These are phyloP conservation scores for Tolypocladium album DNA, from an alignment of 2,329 filamentous ascomycete species.

Conservation along the genomic window DNA sequence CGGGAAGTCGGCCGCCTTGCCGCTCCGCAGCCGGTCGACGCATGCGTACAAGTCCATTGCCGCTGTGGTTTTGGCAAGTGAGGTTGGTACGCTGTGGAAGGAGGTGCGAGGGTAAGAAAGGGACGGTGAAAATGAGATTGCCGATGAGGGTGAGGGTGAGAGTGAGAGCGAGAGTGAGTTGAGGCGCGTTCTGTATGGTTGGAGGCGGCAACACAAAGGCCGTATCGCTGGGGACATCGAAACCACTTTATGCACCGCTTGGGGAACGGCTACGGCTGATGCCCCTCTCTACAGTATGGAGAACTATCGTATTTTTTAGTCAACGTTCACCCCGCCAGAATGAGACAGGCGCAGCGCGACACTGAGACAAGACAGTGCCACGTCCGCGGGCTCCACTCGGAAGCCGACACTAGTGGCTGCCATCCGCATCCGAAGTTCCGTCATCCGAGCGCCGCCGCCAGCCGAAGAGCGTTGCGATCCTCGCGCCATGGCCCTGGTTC, in stretches of 20 bases:
- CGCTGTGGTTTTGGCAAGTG: not conserved
- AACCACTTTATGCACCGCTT: not conserved
- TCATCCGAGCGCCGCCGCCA: constrained; percentile 7
- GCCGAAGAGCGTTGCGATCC: not conserved
- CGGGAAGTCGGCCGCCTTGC: constrained; percentile 33
- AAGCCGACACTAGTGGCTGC: not conserved
- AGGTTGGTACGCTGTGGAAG: not conserved
- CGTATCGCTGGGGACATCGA: not conserved
- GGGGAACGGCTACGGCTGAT: not conserved
- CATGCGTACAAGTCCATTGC: constrained; percentile 27
- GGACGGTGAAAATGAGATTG: not conserved
- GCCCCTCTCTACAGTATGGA: not conserved
- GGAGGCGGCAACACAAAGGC: not conserved
- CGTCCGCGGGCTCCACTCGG: not conserved
- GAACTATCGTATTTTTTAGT: not conserved
- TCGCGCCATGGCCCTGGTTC: not conserved
- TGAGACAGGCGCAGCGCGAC: not conserved
- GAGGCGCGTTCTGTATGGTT: not conserved
- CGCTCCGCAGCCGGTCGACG: constrained; percentile 29
- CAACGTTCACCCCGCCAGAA: not conserved
- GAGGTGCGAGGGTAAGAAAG: not conserved
- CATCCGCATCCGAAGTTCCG: constrained; percentile 18
- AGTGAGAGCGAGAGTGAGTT: not conserved
- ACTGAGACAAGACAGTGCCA: not conserved
- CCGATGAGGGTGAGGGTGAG: not conserved